Conservation (phyloP, 768 basidiomycete species). For the Lyophyllum atratum region DNA sequence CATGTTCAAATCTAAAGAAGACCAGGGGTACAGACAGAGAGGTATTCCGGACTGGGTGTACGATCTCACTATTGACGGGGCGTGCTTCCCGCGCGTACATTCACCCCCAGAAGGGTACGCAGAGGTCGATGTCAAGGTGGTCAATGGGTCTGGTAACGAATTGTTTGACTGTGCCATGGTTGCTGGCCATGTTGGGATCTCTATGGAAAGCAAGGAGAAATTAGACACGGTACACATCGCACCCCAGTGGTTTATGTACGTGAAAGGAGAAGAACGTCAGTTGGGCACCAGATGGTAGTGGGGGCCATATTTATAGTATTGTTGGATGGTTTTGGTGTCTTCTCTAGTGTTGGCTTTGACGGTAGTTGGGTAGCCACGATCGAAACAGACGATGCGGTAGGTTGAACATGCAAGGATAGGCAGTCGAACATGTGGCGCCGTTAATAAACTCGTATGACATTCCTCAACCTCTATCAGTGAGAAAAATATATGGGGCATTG, state of each 20-base stretch:
- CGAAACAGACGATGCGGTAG: no score
- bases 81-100: not conserved
- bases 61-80: not conserved
- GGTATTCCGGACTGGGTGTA: not conserved
- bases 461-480: no score
- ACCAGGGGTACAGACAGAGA: not conserved
- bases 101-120: conserved; percentile 2
- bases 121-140: conserved; percentile 9
- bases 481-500: no score
- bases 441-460: no score
- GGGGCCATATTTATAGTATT: no score
- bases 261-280: conserved; percentile 6
- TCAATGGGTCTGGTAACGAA: not conserved
- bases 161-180: conserved; percentile 22
- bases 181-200: conserved; percentile 20
- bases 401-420: no score
- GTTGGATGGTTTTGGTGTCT: no score
- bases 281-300: no score
- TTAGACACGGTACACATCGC: conserved; percentile 15
- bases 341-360: no score
- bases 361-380: no score
- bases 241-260: conserved; percentile 23
- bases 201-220: not conserved
- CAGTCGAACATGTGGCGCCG: no score
- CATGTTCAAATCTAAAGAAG: not conserved